Conservation (phyloP, 352 stramenopile genomes). For the Elongisporangium prolatum region DNA sequence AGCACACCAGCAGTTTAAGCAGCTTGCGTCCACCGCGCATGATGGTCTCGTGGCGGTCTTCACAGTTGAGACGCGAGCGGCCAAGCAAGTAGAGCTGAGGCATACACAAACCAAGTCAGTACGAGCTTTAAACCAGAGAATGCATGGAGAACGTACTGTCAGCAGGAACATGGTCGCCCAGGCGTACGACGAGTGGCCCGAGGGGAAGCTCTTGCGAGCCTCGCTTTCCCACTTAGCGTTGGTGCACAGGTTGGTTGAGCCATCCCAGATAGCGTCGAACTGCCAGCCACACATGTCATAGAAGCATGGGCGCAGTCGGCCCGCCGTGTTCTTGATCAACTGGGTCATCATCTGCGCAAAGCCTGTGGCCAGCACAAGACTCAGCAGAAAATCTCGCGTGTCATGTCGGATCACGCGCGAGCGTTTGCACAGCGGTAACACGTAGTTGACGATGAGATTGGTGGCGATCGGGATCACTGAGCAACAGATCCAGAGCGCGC, state of each 20-base stretch:
- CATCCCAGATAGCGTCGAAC: conserved; percentile 63
- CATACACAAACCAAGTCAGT: background rate
- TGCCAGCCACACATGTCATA: conserved; percentile 84
- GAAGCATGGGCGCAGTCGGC: conserved; percentile 78
- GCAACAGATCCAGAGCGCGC: conserved; percentile 25
- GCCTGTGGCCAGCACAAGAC: conserved; percentile 44
- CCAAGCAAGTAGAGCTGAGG: conserved; percentile 67
- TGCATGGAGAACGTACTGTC: conserved; percentile 33
- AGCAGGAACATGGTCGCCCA: conserved; percentile 74
- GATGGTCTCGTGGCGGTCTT: conserved; percentile 49
- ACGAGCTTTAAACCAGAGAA: conserved; percentile 3
- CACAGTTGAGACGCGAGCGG: conserved; percentile 54
- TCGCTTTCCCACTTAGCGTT: conserved; percentile 58
- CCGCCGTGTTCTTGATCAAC: conserved; percentile 72
- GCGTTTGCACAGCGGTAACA: conserved; percentile 40
- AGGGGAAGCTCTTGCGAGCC: conserved; percentile 75
- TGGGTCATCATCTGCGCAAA: conserved; percentile 58
- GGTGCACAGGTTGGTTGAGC: conserved; percentile 68
- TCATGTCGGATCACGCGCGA: conserved; percentile 60
- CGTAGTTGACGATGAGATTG: conserved; percentile 60
- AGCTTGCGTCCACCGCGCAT: conserved; percentile 39
- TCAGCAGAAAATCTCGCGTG: conserved; percentile 73
- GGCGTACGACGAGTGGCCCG: conserved; percentile 68
- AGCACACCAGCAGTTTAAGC: conserved; percentile 66
- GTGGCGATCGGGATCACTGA: conserved; percentile 31